Percentiles rank a stretch among this genome's conserved stretches.
Evolutionary conservation across 164 flowering plant genomes (phyloP).

Genomic region (Nymphaea colorata): DNA sequence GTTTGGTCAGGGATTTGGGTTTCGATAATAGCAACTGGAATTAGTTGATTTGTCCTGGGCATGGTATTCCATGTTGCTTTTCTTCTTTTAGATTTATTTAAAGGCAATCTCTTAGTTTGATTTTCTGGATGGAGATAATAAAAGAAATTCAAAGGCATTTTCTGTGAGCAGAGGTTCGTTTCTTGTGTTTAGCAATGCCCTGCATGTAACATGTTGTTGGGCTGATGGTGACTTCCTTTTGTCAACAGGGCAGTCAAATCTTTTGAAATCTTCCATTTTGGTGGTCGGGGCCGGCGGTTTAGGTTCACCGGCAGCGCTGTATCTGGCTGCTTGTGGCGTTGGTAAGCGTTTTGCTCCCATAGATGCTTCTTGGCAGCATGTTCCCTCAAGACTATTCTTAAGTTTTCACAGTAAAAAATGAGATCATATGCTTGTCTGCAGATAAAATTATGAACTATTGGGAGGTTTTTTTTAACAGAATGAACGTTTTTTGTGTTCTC

Average conservation of each 20-base stretch:
- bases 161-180: neutral
- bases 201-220: too few relatives aligned
- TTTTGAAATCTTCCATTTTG: constrained; percentile 74
- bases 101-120: neutral
- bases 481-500: neutral
- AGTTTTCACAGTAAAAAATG: too few relatives aligned
- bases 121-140: neutral
- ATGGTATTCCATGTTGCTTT: too few relatives aligned
- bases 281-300: constrained; percentile 97
- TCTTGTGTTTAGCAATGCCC: neutral
- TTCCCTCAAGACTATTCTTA: too few relatives aligned
- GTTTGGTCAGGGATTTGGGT: too few relatives aligned
- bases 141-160: neutral
- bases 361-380: neutral
- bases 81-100: too few relatives aligned
- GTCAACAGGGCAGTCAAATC: constrained; percentile 52
- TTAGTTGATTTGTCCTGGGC: too few relatives aligned
- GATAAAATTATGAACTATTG: too few relatives aligned
- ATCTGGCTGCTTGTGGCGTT: constrained; percentile 91
- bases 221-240: neutral
- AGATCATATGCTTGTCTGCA: too few relatives aligned
- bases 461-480: too few relatives aligned
- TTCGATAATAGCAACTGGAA: too few relatives aligned
- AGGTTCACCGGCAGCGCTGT: constrained; percentile 87
- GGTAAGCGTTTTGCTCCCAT: constrained; percentile 26